These are phyloP conservation scores for Rhodamnia argentea DNA, from an alignment of 345 rosid genomes.

Conservation along the genomic window DNA sequence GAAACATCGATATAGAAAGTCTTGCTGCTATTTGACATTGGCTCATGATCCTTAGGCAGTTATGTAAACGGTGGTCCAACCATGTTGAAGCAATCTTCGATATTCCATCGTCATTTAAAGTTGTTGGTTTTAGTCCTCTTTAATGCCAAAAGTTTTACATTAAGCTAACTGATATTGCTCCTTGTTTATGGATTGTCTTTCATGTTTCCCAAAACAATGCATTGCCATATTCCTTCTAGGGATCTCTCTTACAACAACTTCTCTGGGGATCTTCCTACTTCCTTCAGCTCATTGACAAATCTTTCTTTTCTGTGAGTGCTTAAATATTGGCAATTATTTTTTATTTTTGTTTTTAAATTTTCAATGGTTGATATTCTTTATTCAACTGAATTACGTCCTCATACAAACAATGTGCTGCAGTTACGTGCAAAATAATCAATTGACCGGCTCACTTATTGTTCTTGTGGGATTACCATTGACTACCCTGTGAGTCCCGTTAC, in stretches of 20 bases:
- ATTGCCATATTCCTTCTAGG: constrained; percentile 25
- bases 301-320: constrained; percentile 70
- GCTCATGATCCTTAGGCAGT: neutral
- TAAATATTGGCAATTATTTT: neutral
- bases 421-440: constrained; percentile 79
- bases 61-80: neutral
- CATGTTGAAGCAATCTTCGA: neutral
- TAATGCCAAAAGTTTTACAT: neutral
- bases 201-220: neutral
- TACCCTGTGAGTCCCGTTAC: constrained; percentile 55
- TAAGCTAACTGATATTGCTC: neutral
- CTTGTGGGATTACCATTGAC: constrained; percentile 59
- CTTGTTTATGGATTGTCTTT: neutral
- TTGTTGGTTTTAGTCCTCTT: neutral
- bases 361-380: neutral
- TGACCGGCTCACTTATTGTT: constrained; percentile 68
- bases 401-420: constrained; percentile 33
- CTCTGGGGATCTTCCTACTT: constrained; percentile 81
- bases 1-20: neutral
- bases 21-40: neutral
- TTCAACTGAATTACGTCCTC: neutral
- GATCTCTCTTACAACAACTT: constrained; percentile 92
- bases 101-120: neutral
- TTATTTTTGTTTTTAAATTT: constrained; percentile 1
- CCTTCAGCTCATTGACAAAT: constrained; percentile 57